Conservation (phyloP, 371 early-diverging fungal genomes). For the Basidiobolus meristosporus region DNA sequence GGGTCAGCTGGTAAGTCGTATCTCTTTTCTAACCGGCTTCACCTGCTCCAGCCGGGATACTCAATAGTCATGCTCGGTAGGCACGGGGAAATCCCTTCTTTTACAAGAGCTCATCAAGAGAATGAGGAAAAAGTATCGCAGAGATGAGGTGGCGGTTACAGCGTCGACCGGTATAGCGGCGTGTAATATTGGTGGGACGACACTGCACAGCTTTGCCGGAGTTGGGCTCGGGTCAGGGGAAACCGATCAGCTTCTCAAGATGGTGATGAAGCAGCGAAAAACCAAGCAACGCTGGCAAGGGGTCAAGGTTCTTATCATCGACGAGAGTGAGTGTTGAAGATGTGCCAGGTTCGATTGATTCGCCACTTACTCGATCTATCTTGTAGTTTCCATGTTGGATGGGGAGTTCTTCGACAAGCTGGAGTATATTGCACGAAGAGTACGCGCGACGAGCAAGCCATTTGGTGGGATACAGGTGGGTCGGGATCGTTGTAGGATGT, state of each 20-base stretch:
- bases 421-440: constrained; percentile 39
- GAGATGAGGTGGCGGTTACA: constrained; percentile 43
- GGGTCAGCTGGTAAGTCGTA: constrained; percentile 42
- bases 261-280: neutral
- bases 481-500: too few species aligned
- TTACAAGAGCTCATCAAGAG: constrained; percentile 39
- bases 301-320: constrained; percentile 42
- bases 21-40: neutral
- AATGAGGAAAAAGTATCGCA: constrained; percentile 11
- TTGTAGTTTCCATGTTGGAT: constrained; percentile 78
- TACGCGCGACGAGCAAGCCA: constrained; percentile 22
- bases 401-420: constrained; percentile 61
- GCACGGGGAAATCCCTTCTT: constrained; percentile 61
- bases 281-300: constrained; percentile 7
- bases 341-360: too few species aligned
- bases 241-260: constrained; percentile 1
- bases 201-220: constrained; percentile 33
- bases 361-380: too few species aligned
- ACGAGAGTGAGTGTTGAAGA: too few species aligned
- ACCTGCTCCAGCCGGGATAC: neutral
- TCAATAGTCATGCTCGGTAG: too few species aligned
- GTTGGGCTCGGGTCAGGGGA: constrained; percentile 13
- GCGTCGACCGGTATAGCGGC: constrained; percentile 50
- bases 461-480: constrained; percentile 81
- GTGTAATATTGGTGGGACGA: constrained; percentile 24